phyloP scores from a whole-genome alignment of 768 basidiomycete genomes.

The Tephrocybe sp. region DNA sequence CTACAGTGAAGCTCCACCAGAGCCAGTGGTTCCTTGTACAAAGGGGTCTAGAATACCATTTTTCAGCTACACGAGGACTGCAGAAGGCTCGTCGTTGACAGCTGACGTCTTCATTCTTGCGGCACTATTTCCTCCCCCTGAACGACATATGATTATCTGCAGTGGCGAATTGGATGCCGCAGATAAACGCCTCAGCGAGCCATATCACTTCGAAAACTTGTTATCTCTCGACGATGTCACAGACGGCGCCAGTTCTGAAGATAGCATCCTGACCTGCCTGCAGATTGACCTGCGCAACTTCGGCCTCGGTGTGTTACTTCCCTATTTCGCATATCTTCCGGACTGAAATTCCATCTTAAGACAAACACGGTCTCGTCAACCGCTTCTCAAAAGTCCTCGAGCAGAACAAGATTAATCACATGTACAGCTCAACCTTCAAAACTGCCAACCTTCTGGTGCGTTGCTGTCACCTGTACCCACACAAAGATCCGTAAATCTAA shows the following conservation, averaged over 20 bases:
- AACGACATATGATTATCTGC: conserved; percentile 73
- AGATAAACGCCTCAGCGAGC: conserved; percentile 34
- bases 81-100: conserved; percentile 74
- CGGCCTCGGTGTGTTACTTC: conserved; percentile 53
- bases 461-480: conserved; percentile 6
- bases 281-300: conserved; percentile 75
- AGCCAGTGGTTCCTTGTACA: conserved; percentile 9
- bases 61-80: conserved; percentile 75
- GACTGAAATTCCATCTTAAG: conserved; percentile 30
- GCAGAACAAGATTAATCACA: conserved; percentile 73
- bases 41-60: conserved; percentile 50
- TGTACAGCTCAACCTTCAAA: conserved; percentile 84
- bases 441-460: conserved; percentile 75
- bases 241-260: conserved; percentile 27
- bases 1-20: conserved; percentile 1
- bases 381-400: conserved; percentile 73
- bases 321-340: neutral
- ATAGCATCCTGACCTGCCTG: conserved; percentile 56
- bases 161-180: conserved; percentile 64
- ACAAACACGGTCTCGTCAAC: conserved; percentile 77
- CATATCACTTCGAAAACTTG: conserved; percentile 31
- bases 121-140: conserved; percentile 64
- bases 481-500: neutral
- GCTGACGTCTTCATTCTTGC: conserved; percentile 68
- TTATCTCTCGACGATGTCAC: conserved; percentile 29